A percentile compares a stretch with the other conserved stretches of the same genome.
These are phyloP conservation scores for Gamarada debralockiae DNA, from an alignment of 495 filamentous ascomycete species.

Conservation along the genomic window DNA sequence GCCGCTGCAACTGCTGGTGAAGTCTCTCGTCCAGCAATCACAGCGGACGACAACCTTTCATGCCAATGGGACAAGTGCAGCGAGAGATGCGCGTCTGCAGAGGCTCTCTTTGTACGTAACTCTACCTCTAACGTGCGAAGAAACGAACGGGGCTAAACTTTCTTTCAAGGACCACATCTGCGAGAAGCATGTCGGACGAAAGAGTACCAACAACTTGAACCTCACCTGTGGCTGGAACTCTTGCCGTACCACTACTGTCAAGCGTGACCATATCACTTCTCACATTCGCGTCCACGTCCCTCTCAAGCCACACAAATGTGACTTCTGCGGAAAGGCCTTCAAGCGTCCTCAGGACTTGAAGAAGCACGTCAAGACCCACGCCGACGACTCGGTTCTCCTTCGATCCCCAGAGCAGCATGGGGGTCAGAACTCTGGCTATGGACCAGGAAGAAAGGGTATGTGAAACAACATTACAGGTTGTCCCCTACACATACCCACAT, in stretches of 20 bases:
- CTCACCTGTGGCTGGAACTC: constrained; percentile 95
- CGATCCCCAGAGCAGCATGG: constrained; percentile 69
- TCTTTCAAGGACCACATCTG: constrained; percentile 86
- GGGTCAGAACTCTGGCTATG: constrained; percentile 55
- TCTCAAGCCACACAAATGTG: constrained; percentile 96
- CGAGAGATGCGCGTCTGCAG: constrained; percentile 75
- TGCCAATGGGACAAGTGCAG: constrained; percentile 88
- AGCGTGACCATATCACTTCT: constrained; percentile 99
- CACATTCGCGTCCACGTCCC: constrained; percentile 98
- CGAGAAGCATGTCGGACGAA: constrained; percentile 96
- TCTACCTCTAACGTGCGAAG: constrained; percentile 3
- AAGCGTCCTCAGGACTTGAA: constrained; percentile 98
- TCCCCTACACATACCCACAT: constrained; percentile 14
- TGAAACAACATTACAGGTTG: constrained; percentile 22
- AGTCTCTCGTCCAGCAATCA: constrained; percentile 6
- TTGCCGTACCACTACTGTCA: constrained; percentile 94
- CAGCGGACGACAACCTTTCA: constrained; percentile 57
- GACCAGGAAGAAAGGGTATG: constrained; percentile 52
- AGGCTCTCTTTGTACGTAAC: constrained; percentile 82
- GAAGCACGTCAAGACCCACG: constrained; percentile 99
- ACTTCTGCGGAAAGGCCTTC: constrained; percentile 98
- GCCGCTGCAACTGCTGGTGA: background rate
- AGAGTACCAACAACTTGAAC: constrained; percentile 98
- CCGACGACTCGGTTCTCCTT: constrained; percentile 89
- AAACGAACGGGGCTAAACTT: constrained; percentile 23